Percentiles rank a stretch among this genome's conserved stretches.
These are phyloP conservation scores for Eucalyptus leucophloia DNA, from an alignment of 345 rosid species.

Conservation along the genomic window DNA sequence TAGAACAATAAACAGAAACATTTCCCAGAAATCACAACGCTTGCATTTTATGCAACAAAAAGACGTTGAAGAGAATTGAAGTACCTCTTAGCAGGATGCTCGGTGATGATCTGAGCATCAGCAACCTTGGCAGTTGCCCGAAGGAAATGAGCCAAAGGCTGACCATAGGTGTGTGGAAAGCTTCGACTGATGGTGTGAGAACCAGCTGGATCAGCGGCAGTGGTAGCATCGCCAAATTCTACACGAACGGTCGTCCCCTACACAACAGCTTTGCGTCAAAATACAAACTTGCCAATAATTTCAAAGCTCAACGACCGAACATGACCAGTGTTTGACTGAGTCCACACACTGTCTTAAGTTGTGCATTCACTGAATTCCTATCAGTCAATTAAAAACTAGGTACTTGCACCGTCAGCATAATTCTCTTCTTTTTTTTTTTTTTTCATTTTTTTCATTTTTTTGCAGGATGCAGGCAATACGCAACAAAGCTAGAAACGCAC, in stretches of 20 bases:
- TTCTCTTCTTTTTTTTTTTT: too few species aligned
- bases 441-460: not conserved
- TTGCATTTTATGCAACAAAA: not conserved
- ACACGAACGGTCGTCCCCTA: conserved; percentile 96
- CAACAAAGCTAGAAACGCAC: not conserved
- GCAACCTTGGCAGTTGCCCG: conserved; percentile 75
- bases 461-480: not conserved
- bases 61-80: not conserved
- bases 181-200: conserved; percentile 50
- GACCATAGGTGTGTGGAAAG: conserved; percentile 83
- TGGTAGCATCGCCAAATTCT: conserved; percentile 80
- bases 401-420: not conserved
- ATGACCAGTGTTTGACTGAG: not conserved
- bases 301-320: not conserved
- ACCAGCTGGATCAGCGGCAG: conserved; percentile 54
- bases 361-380: not conserved
- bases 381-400: not conserved
- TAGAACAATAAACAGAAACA: not conserved
- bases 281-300: not conserved
- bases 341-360: not conserved
- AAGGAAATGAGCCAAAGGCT: conserved; percentile 92
- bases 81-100: conserved; percentile 76
- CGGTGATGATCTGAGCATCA: conserved; percentile 86
- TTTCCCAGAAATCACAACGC: not conserved
- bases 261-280: not conserved